phyloP scores from a whole-genome alignment of 108 stramenopile genomes.

The Pseudonitzschia delicatissima region DNA sequence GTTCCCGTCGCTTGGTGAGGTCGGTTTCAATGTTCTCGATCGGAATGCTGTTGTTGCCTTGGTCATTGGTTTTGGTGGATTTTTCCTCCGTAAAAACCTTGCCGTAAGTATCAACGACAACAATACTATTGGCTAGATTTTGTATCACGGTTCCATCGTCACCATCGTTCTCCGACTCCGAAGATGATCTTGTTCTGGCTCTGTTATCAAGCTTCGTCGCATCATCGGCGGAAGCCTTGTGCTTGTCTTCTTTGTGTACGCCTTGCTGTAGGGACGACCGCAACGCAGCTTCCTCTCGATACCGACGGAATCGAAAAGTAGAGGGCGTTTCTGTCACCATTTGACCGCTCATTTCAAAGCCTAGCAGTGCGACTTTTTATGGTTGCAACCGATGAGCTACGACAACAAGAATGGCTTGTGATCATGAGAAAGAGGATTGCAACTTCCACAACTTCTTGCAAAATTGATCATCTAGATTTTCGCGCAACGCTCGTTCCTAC shows the following conservation, averaged over 20 bases:
- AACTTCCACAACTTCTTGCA: too few relatives aligned
- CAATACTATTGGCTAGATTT: constrained; percentile 1
- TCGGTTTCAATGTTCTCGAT: too few relatives aligned
- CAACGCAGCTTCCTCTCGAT: constrained; percentile 32
- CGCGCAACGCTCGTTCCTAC: too few relatives aligned
- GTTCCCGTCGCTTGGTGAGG: too few relatives aligned
- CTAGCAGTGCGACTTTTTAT: too few relatives aligned
- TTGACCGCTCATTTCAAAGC: too few relatives aligned
- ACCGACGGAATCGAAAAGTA: constrained; percentile 42
- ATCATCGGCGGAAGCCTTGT: neutral
- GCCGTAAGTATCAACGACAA: constrained; percentile 10
- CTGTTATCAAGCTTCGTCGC: neutral
- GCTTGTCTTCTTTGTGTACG: neutral
- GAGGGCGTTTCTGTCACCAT: too few relatives aligned
- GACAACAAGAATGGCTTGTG: too few relatives aligned
- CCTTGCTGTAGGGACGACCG: neutral
- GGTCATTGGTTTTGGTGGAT: neutral
- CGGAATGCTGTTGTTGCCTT: neutral
- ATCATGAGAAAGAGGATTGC: too few relatives aligned
- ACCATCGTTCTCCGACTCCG: neutral
- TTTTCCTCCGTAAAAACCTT: neutral
- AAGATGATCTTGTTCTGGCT: neutral
- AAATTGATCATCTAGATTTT: too few relatives aligned
- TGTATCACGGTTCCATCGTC: constrained; percentile 8
- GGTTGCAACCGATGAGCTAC: too few relatives aligned